A percentile compares a stretch with the other conserved stretches of the same genome.
Evolutionary conservation across 1,284 basidiomycete species (phyloP).

Genomic region (Ganoderma lingzhi): DNA sequence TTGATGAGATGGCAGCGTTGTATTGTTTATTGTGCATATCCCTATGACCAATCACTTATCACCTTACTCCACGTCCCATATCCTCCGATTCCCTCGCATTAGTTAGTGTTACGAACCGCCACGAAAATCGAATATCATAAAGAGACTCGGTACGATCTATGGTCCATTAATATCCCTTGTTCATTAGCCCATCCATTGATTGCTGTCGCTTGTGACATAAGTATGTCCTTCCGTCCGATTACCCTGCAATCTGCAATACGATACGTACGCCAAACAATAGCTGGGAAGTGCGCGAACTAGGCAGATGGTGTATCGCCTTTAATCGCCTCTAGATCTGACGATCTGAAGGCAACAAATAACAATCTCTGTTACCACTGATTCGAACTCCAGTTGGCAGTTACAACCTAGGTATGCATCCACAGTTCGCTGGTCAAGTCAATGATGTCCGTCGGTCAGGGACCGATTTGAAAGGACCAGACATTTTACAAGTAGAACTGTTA

Average conservation of each 20-base stretch:
- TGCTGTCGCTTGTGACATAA: neutral
- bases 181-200: neutral
- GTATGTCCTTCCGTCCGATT: neutral
- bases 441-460: too few species aligned
- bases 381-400: too few species aligned
- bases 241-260: neutral
- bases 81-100: neutral
- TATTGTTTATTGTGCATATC: neutral
- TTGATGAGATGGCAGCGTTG: neutral
- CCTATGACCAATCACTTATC: neutral
- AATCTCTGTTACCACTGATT: too few species aligned
- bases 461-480: too few species aligned
- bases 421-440: too few species aligned
- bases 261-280: neutral
- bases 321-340: too few species aligned
- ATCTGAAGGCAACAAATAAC: too few species aligned
- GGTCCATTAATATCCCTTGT: neutral
- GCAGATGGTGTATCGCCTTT: too few species aligned
- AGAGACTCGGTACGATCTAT: neutral
- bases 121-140: neutral
- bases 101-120: neutral
- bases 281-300: too few species aligned
- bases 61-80: neutral
- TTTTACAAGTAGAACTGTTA: too few species aligned
- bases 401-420: too few species aligned